Conservation (phyloP, 768 basidiomycete genomes). For the Hypsizygus marmoreus region DNA sequence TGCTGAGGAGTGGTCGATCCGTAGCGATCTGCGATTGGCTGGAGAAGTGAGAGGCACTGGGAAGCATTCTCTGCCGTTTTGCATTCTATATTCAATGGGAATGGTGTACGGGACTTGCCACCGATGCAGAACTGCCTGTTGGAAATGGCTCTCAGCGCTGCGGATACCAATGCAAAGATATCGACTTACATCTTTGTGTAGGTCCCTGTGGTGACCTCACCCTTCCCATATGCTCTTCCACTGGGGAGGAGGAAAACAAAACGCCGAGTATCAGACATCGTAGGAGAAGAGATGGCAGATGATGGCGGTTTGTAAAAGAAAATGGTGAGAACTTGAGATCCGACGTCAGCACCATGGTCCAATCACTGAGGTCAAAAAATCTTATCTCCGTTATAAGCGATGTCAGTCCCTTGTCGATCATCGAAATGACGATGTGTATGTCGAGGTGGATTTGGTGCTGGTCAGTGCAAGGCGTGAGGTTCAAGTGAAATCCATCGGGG, state of each 20-base stretch:
- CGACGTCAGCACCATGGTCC: no score
- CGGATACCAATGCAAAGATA: neutral
- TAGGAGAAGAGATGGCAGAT: neutral
- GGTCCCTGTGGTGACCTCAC: neutral
- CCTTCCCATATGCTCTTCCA: neutral
- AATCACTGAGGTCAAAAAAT: no score
- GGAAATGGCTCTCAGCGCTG: neutral
- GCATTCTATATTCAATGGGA: slow-evolving; percentile 4
- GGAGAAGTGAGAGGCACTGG: neutral
- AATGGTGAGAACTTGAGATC: no score
- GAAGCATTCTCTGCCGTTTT: neutral
- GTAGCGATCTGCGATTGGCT: slow-evolving; percentile 1
- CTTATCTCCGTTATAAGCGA: no score
- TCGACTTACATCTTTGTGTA: neutral
- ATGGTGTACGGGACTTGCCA: neutral
- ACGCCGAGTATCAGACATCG: neutral
- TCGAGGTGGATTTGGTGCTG: no score
- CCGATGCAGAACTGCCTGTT: neutral
- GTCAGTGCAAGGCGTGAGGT: no score
- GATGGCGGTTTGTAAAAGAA: no score
- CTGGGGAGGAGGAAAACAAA: neutral
- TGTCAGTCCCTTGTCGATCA: no score
- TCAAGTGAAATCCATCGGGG: no score
- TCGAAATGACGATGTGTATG: no score
- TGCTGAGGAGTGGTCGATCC: no score